A percentile compares a stretch with the other conserved stretches of the same genome.
These are phyloP conservation scores for Colletotrichum godetiae DNA, from an alignment of 2,329 filamentous ascomycete species.

Conservation along the genomic window DNA sequence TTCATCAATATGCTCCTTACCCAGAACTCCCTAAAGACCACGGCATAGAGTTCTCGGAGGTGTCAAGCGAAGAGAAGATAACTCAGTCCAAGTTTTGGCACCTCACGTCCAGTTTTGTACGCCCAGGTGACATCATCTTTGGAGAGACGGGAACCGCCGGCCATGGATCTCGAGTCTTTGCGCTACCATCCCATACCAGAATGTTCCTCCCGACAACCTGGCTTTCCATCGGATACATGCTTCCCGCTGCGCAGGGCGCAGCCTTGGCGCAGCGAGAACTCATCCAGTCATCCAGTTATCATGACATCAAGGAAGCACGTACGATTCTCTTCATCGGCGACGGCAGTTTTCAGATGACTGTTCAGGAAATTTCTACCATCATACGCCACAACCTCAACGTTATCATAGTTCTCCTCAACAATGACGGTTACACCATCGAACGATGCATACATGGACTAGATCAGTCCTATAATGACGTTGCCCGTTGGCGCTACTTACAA, in stretches of 20 bases:
- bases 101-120: constrained; percentile 42
- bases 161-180: constrained; percentile 63
- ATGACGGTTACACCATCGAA: constrained; percentile 70
- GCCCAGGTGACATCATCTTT: constrained; percentile 64
- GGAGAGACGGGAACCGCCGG: constrained; percentile 69
- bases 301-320: constrained; percentile 51
- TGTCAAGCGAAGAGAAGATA: constrained; percentile 47
- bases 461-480: constrained; percentile 65
- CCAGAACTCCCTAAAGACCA: constrained; percentile 43
- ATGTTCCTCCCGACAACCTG: constrained; percentile 65
- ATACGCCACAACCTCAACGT: constrained; percentile 64
- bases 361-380: constrained; percentile 74
- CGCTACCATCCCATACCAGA: constrained; percentile 59
- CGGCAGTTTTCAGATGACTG: constrained; percentile 74
- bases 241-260: constrained; percentile 66
- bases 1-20: constrained; percentile 40
- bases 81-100: constrained; percentile 62
- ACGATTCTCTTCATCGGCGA: constrained; percentile 72
- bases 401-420: constrained; percentile 65
- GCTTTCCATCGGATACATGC: constrained; percentile 71
- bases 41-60: constrained; percentile 34
- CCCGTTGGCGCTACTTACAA: constrained; percentile 63
- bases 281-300: constrained; percentile 40
- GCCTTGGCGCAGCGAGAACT: constrained; percentile 65
- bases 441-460: constrained; percentile 65